phyloP scores from a whole-genome alignment of 768 basidiomycete species.

The Tricholoma sp. region DNA sequence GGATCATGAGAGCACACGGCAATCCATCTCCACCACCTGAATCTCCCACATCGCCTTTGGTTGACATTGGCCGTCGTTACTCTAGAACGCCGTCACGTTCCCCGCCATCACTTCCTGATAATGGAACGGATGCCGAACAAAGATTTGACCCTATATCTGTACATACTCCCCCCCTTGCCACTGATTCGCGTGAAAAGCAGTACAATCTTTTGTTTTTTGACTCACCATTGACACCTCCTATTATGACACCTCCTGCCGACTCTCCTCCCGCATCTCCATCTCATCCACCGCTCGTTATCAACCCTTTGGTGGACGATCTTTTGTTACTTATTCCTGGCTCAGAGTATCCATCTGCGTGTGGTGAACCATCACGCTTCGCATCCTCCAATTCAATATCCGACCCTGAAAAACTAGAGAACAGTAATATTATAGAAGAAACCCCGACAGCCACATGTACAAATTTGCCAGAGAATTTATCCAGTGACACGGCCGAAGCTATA shows the following conservation, averaged over 20 bases:
- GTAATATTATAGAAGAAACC: not conserved
- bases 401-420: not conserved
- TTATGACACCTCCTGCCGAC: conserved; percentile 11
- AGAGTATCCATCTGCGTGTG: not conserved
- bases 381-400: not conserved
- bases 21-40: conserved; percentile 65
- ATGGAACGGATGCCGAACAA: not conserved
- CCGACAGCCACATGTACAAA: not conserved
- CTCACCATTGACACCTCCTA: conserved; percentile 28
- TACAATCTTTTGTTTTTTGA: conserved; percentile 37
- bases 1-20: conserved; percentile 62
- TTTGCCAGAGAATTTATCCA: not conserved
- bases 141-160: not conserved
- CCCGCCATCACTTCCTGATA: not conserved
- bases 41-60: conserved; percentile 2
- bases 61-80: not conserved
- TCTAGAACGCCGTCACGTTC: not conserved
- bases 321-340: conserved; percentile 13
- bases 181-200: not conserved
- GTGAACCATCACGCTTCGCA: not conserved
- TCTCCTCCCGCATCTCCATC: conserved; percentile 11
- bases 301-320: conserved; percentile 24
- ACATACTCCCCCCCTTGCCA: not conserved
- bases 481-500: not conserved
- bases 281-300: conserved; percentile 1